Evolutionary conservation across 129 eudicot genomes (phyloP).

Genomic region (Lactuca sativa): DNA sequence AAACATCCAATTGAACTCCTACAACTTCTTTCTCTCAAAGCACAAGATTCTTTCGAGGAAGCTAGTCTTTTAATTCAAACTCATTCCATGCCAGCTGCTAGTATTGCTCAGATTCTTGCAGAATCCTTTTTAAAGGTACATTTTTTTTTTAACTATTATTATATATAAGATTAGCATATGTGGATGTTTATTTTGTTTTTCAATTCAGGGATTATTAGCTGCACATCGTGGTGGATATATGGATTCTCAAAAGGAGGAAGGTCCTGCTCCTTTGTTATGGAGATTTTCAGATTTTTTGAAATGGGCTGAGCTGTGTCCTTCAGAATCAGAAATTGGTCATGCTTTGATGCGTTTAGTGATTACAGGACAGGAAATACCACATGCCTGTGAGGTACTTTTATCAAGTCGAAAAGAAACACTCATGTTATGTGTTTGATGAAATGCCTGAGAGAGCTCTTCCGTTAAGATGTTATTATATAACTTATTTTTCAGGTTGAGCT

Average conservation of each 20-base stretch:
- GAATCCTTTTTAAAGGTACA: constrained; percentile 88
- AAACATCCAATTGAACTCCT: constrained; percentile 80
- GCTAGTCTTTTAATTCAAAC: constrained; percentile 79
- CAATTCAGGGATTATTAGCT: constrained; percentile 80
- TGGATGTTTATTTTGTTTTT: background rate
- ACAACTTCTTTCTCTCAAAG: constrained; percentile 93
- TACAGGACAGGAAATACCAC: constrained; percentile 98
- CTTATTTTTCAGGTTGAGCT: constrained; percentile 79
- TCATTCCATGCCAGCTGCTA: constrained; percentile 90
- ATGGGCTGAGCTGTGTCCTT: constrained; percentile 99
- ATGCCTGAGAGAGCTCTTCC: background rate
- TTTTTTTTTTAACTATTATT: background rate
- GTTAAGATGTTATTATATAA: background rate
- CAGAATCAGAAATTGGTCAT: constrained; percentile 95
- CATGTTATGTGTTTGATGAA: background rate
- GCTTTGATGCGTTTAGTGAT: constrained; percentile 95
- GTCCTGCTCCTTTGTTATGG: constrained; percentile 98
- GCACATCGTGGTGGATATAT: constrained; percentile 99
- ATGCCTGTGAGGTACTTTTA: constrained; percentile 82
- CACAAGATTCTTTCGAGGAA: constrained; percentile 96
- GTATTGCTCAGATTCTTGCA: constrained; percentile 89
- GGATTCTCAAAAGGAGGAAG: constrained; percentile 98
- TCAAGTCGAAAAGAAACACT: background rate
- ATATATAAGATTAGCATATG: constrained; percentile 5
- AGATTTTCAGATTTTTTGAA: constrained; percentile 93